Conservation (phyloP, 2,329 filamentous ascomycete species). For the Pseudogymnoascus sp. region DNA sequence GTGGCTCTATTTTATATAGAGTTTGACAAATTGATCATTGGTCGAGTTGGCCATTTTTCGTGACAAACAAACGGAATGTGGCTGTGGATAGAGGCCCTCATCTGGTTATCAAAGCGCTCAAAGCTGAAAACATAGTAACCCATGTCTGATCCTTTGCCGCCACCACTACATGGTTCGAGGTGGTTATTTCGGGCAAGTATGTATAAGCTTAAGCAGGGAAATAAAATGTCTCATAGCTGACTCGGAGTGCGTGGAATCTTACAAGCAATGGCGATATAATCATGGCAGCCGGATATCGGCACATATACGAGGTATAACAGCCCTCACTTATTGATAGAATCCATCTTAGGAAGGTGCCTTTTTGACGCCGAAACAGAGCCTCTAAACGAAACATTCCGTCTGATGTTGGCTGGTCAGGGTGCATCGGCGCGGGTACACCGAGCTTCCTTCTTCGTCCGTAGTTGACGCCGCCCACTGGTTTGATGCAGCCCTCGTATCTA, state of each 20-base stretch:
- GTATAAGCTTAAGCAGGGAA: background rate
- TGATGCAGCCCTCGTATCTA: background rate
- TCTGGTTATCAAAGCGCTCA: background rate
- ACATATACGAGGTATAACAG: background rate
- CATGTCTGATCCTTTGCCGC: no score
- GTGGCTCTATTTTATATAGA: background rate
- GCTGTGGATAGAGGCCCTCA: background rate
- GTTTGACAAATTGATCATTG: background rate
- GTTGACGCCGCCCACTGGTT: background rate
- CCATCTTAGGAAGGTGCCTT: background rate
- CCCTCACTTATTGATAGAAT: background rate
- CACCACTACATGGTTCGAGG: no score
- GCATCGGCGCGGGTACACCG: background rate
- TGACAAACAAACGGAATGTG: background rate
- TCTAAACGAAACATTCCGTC: background rate
- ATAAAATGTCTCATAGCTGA: background rate
- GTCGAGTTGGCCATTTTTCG: background rate
- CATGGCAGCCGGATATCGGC: background rate
- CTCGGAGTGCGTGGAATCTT: background rate
- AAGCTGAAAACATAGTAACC: no score
- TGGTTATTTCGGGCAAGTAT: background rate
- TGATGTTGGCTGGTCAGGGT: background rate
- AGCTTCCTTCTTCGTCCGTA: slow-evolving; percentile 3
- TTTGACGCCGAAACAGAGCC: background rate
- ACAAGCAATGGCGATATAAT: background rate